Base-by-base conservation (phyloP, 352 stramenopile species). In the Aphanomyces astaci region DNA sequence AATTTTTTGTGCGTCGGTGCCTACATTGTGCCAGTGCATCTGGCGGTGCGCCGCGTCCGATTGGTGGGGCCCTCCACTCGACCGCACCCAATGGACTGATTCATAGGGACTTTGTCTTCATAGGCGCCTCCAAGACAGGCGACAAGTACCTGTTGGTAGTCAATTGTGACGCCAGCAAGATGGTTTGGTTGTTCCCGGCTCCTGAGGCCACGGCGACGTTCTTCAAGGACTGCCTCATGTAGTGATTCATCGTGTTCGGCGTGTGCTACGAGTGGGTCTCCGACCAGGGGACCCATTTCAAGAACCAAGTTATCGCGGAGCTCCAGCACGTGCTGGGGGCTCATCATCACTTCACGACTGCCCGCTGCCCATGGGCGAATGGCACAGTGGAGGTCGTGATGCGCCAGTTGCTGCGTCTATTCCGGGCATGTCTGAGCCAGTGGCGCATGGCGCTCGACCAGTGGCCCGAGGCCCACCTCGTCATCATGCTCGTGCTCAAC, bases 261-360 rank as follows among this genome's bases (percentile, higher is more conserved):
- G 43, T 71, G 24, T 62, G n/a, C 40, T 48, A 40, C 9, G 19
- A 19, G 17, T 72, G 66, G 66, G 39, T 72, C 22, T 67, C 54
- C 36, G 54, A 72, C 25, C 66, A 68, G 63, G 66, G 28, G 7
- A 70, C 66, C 36, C 53, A 72, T 63, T 72, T 72, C 66, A 72
- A 72, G 48, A 72, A 56, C 30, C 17, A 43, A 40, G 56, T 72
- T 2, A 49, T 72, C 24, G 36, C 51, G 32, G 66, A 72, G 53
- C 22, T 72, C 5, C 22, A 46, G 5, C 33, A 36, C 25, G 53
- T 62, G n/a, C 30, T 66, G 15, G 64, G 64, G 7, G 33, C 64
- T 19, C 13, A 59, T 32, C 65, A 71, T 25, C 65, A 71, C 36
- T 71, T 71, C 19, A 67, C 52, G 30, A 31, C 30, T 17, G 48